Conservation (phyloP, 768 basidiomycete genomes). For the Lactarius tabidus region DNA sequence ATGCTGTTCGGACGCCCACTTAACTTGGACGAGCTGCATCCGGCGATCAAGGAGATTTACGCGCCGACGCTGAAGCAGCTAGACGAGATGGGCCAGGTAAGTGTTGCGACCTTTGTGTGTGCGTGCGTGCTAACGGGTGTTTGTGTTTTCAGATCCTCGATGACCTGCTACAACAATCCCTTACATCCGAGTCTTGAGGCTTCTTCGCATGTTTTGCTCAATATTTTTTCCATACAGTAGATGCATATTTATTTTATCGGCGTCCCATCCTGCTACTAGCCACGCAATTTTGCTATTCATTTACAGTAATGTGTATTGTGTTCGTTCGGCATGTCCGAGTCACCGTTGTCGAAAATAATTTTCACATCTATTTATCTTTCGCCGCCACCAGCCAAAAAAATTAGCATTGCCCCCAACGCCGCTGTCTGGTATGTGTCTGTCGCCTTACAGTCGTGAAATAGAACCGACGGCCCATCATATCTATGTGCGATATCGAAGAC, state of each 20-base stretch:
- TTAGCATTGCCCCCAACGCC: background rate
- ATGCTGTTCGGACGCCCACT: conserved; percentile 65
- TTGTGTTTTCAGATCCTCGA: conserved; percentile 28
- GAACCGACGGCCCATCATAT: background rate
- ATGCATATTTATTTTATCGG: conserved; percentile 10
- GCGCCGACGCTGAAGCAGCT: conserved; percentile 64
- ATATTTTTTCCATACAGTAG: conserved; percentile 2
- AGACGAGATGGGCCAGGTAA: conserved; percentile 77
- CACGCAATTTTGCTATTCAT: conserved; percentile 13
- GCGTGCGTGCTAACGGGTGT: background rate
- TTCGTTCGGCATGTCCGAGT: conserved; percentile 6
- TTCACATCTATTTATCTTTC: conserved; percentile 1
- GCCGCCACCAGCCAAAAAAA: background rate
- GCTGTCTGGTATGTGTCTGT: background rate
- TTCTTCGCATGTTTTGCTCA: background rate
- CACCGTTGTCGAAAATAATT: conserved; percentile 1
- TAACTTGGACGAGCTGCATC: conserved; percentile 62
- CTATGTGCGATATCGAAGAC: background rate
- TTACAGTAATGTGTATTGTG: conserved; percentile 13
- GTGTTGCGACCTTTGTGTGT: conserved; percentile 12
- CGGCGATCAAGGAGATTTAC: conserved; percentile 67
- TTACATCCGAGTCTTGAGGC: conserved; percentile 1
- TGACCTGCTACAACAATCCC: conserved; percentile 26
- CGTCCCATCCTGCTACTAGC: background rate
- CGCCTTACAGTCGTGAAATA: background rate